Evolutionary conservation across 495 filamentous ascomycete genomes (phyloP).

Genomic region (Neurospora sp.): DNA sequence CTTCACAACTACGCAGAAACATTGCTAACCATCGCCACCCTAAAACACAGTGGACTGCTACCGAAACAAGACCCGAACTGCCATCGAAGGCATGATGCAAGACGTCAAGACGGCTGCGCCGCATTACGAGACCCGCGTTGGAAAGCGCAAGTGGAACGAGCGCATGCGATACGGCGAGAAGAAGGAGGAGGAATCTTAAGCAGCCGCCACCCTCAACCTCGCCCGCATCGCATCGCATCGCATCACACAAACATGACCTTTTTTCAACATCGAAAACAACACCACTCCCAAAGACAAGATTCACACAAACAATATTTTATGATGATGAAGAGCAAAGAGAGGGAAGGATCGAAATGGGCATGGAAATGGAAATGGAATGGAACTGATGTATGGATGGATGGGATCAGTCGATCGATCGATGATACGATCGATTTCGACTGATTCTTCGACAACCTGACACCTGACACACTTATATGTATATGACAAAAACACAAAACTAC

Average conservation of each 20-base stretch:
- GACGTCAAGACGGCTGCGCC: constrained; percentile 60
- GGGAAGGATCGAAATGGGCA: background rate
- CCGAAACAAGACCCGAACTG: constrained; percentile 80
- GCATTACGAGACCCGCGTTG: constrained; percentile 82
- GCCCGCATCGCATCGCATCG: background rate
- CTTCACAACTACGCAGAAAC: background rate
- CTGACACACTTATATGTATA: background rate
- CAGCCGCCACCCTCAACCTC: background rate
- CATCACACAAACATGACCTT: background rate
- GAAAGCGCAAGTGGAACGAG: constrained; percentile 77
- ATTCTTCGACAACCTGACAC: background rate
- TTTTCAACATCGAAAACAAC: background rate
- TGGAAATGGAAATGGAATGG: background rate
- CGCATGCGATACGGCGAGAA: constrained; percentile 36
- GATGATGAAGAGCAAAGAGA: background rate
- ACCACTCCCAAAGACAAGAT: background rate
- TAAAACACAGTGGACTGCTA: constrained; percentile 72
- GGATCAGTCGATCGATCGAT: background rate
- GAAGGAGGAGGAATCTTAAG: constrained; percentile 24
- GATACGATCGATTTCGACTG: background rate
- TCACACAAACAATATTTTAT: background rate
- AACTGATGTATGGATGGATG: background rate
- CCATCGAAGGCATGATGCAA: constrained; percentile 64
- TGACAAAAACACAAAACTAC: background rate
- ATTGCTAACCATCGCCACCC: background rate